Percentiles rank a stretch among this genome's conserved stretches.
These are phyloP conservation scores for Tetrahymena elliotti DNA, from an alignment of 73 alveolate genomes.

Conservation along the genomic window DNA sequence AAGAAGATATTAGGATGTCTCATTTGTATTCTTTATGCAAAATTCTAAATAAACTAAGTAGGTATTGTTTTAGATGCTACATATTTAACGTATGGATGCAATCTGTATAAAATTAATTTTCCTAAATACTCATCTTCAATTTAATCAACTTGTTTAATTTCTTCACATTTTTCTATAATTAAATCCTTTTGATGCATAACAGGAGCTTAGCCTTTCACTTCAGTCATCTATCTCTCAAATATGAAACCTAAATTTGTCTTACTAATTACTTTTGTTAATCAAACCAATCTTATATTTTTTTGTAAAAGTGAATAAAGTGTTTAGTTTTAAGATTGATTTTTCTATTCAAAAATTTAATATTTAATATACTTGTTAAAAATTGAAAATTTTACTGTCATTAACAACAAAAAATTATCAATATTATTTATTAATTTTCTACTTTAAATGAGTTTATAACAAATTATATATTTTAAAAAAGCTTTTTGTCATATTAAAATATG, in stretches of 20 bases:
- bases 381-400: neutral
- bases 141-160: neutral
- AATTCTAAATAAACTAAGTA: neutral
- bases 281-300: no score
- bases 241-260: neutral
- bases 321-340: no score
- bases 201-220: neutral
- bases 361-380: neutral
- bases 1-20: neutral
- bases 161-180: neutral
- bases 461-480: no score
- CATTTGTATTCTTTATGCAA: neutral
- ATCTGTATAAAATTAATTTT: neutral
- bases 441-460: no score
- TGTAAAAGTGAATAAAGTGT: neutral
- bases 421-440: neutral
- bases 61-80: neutral
- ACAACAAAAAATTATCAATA: neutral
- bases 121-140: neutral
- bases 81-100: neutral
- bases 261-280: neutral
- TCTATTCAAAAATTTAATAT: no score
- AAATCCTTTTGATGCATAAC: neutral
- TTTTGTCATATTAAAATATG: no score
- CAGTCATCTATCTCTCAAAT: neutral